Evolutionary conservation across 768 basidiomycete species (phyloP).

Genomic region (Hydnomerulius pinastri): DNA sequence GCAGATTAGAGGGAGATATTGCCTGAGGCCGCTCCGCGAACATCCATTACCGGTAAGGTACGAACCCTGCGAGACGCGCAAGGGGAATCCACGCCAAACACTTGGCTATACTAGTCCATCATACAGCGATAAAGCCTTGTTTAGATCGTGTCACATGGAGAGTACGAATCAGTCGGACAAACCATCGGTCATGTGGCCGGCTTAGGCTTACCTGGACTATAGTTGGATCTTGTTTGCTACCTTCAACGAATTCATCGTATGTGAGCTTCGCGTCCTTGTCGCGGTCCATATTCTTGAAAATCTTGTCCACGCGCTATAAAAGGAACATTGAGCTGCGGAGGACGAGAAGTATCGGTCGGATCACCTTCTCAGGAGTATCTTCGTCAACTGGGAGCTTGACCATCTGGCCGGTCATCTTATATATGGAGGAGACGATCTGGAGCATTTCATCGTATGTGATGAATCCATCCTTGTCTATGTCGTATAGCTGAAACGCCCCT

Average conservation of each 20-base stretch:
- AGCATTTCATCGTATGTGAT: slow-evolving; percentile 99
- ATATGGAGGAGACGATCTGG: slow-evolving; percentile 95
- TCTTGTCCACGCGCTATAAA: slow-evolving; percentile 92
- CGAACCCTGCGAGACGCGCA: slow-evolving; percentile 1
- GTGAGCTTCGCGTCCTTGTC: slow-evolving; percentile 93
- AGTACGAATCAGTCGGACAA: slow-evolving; percentile 10
- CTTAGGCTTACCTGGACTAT: slow-evolving; percentile 82
- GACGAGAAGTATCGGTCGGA: slow-evolving; percentile 13
- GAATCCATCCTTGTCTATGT: slow-evolving; percentile 96
- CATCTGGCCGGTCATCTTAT: slow-evolving; percentile 99
- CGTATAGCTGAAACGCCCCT: slow-evolving; percentile 99
- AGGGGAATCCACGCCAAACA: slow-evolving; percentile 5
- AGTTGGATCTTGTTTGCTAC: slow-evolving; percentile 97
- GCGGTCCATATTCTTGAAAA: slow-evolving; percentile 96
- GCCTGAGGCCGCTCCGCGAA: slow-evolving; percentile 20
- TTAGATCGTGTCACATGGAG: slow-evolving; percentile 20
- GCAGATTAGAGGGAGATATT: slow-evolving; percentile 31
- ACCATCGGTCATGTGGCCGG: slow-evolving; percentile 8
- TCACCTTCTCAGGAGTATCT: slow-evolving; percentile 98
- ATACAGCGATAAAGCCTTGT: slow-evolving; percentile 88
- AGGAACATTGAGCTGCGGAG: slow-evolving; percentile 13
- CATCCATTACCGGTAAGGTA: slow-evolving; percentile 26
- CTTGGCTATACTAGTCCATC: slow-evolving; percentile 83
- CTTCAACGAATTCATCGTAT: slow-evolving; percentile 97
- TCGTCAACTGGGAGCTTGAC: slow-evolving; percentile 97